Conservation (phyloP, 768 basidiomycete species). For the Lepiota venenata region DNA sequence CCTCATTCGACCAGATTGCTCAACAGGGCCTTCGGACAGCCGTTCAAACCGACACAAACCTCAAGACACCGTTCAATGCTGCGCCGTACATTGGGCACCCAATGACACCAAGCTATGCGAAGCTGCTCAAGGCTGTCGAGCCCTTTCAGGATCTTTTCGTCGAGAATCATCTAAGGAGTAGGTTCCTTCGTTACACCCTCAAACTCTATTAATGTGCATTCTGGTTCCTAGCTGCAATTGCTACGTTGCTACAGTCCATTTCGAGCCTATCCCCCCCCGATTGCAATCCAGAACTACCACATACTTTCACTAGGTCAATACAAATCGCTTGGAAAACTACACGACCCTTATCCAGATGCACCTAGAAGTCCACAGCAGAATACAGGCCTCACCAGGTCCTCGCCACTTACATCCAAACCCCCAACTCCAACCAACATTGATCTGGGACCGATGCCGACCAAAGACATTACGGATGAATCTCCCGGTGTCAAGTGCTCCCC, state of each 20-base stretch:
- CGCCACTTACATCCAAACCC: too few relatives aligned
- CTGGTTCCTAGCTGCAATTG: constrained; percentile 2
- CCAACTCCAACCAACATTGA: too few relatives aligned
- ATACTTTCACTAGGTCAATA: neutral
- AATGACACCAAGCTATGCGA: constrained; percentile 31
- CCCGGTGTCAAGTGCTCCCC: too few relatives aligned
- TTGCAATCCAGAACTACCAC: neutral
- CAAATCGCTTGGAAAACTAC: neutral
- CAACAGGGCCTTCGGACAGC: constrained; percentile 30
- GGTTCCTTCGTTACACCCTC: neutral
- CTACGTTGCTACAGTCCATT: constrained; percentile 8
- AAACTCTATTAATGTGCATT: neutral
- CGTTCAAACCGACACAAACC: constrained; percentile 19
- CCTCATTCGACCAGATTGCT: constrained; percentile 27
- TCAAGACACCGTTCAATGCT: constrained; percentile 25
- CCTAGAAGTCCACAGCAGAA: constrained; percentile 1
- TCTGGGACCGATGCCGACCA: too few relatives aligned
- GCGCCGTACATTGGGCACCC: constrained; percentile 25
- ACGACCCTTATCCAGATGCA: neutral
- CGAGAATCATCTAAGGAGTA: constrained; percentile 32
- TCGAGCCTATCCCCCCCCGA: constrained; percentile 1
- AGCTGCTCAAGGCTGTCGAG: constrained; percentile 28
- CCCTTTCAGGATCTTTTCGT: constrained; percentile 27
- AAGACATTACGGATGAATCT: too few relatives aligned
- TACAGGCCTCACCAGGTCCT: too few relatives aligned